Percentiles rank a stretch among this genome's conserved stretches.
phyloP scores from a whole-genome alignment of 2,329 filamentous ascomycete genomes.

The Polychaeton citri region DNA sequence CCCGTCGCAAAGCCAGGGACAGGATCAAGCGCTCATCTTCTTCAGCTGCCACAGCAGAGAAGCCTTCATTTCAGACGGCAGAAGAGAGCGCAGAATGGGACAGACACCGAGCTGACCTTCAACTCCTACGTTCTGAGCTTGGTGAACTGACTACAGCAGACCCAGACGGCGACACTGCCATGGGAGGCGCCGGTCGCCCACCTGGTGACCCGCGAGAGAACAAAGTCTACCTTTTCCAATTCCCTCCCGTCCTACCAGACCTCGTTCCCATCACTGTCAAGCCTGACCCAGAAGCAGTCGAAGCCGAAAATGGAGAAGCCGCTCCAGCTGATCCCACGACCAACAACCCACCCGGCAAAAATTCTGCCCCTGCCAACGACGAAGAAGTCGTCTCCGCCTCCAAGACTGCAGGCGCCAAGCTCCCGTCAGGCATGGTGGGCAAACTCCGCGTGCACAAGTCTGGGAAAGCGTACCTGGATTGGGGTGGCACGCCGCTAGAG shows the following conservation, averaged over 20 bases:
- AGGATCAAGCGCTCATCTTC: constrained; percentile 7
- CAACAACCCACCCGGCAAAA: background rate
- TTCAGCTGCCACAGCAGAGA: constrained; percentile 8
- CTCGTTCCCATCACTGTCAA: constrained; percentile 29
- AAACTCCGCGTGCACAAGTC: constrained; percentile 50
- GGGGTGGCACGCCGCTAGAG: constrained; percentile 48
- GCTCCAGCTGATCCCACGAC: background rate
- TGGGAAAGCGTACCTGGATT: constrained; percentile 47
- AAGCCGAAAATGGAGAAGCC: constrained; percentile 1
- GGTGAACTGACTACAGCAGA: constrained; percentile 27
- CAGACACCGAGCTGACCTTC: constrained; percentile 33
- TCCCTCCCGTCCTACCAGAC: constrained; percentile 49
- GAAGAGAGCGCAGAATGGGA: constrained; percentile 39
- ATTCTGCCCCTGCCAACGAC: background rate
- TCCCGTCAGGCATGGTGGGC: constrained; percentile 43
- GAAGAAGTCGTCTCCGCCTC: background rate
- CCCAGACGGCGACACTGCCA: constrained; percentile 27
- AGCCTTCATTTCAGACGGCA: constrained; percentile 37
- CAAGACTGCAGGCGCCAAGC: constrained; percentile 9
- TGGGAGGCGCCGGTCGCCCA: constrained; percentile 17
- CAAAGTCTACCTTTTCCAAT: constrained; percentile 49
- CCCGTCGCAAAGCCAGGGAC: constrained; percentile 16
- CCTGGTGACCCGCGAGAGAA: constrained; percentile 32
- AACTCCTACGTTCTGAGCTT: constrained; percentile 34
- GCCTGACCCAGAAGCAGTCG: constrained; percentile 12